These are phyloP conservation scores for Dipodascopsis uninucleata DNA, from an alignment of 805 yeast genomes.

Conservation along the genomic window DNA sequence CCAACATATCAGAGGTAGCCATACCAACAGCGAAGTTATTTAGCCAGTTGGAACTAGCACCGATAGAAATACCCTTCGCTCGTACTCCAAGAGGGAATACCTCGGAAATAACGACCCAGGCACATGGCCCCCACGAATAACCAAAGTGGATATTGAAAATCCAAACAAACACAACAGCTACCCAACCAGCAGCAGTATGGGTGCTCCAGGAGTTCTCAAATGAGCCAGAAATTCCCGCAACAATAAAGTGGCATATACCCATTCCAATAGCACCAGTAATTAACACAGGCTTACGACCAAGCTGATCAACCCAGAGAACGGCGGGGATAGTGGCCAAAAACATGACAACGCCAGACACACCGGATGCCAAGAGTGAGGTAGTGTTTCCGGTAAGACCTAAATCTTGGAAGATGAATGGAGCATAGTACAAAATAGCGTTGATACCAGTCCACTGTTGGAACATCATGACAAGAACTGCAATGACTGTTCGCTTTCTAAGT, in stretches of 20 bases:
- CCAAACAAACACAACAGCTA: conserved; percentile 24
- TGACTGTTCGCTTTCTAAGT: conserved; percentile 11
- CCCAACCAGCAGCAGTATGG: conserved; percentile 27
- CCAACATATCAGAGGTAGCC: conserved; percentile 52
- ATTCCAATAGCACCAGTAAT: conserved; percentile 60
- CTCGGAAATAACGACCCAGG: conserved; percentile 64
- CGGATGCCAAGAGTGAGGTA: conserved; percentile 42
- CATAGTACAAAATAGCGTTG: conserved; percentile 47
- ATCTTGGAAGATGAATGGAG: conserved; percentile 44
- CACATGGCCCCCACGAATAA: conserved; percentile 21
- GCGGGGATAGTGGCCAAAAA: conserved; percentile 48
- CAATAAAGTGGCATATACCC: conserved; percentile 42
- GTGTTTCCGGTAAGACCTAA: conserved; percentile 49
- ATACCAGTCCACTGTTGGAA: conserved; percentile 40
- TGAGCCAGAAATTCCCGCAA: conserved; percentile 44
- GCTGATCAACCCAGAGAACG: conserved; percentile 49
- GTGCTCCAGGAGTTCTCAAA: conserved; percentile 38
- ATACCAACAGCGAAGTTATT: conserved; percentile 44
- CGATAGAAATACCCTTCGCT: conserved; percentile 60
- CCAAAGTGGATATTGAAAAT: conserved; percentile 27
- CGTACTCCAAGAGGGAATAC: conserved; percentile 61
- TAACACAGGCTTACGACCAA: conserved; percentile 65
- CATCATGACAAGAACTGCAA: conserved; percentile 7
- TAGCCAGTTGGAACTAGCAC: conserved; percentile 66
- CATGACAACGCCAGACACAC: conserved; percentile 46